These are phyloP conservation scores for Aspergillus unguis DNA, from an alignment of 2,329 filamentous ascomycete species.

Conservation along the genomic window DNA sequence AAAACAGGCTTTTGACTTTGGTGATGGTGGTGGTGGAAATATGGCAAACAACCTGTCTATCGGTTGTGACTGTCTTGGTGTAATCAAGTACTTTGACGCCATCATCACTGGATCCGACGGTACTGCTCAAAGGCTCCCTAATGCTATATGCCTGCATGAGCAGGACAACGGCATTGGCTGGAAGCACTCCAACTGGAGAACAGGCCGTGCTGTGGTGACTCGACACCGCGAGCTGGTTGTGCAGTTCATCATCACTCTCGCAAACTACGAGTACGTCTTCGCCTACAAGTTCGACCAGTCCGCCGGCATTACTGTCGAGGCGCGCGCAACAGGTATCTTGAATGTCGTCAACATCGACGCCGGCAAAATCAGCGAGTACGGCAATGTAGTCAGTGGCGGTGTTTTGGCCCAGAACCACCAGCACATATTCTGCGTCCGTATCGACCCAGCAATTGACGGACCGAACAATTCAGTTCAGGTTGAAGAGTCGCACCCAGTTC, in stretches of 20 bases:
- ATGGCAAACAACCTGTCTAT: constrained; percentile 64
- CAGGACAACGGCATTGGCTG: constrained; percentile 64
- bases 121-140: constrained; percentile 54
- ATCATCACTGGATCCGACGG: constrained; percentile 55
- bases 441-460: constrained; percentile 60
- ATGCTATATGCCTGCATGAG: constrained; percentile 64
- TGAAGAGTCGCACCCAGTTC: constrained; percentile 58
- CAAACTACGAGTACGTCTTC: constrained; percentile 47
- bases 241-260: constrained; percentile 64
- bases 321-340: constrained; percentile 66
- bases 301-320: constrained; percentile 60
- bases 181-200: constrained; percentile 68
- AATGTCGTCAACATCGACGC: constrained; percentile 62
- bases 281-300: constrained; percentile 56
- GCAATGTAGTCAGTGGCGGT: constrained; percentile 64
- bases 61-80: constrained; percentile 53
- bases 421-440: constrained; percentile 68
- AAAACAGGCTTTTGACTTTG: constrained; percentile 71
- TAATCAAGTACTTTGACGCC: constrained; percentile 64
- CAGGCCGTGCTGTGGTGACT: constrained; percentile 58
- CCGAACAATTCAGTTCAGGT: constrained; percentile 53
- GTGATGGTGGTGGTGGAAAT: constrained; percentile 64
- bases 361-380: constrained; percentile 60
- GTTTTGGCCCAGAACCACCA: constrained; percentile 68
- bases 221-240: constrained; percentile 61